Base-by-base conservation (phyloP, 306 rosid species). In the Dryas octopetala region DNA sequence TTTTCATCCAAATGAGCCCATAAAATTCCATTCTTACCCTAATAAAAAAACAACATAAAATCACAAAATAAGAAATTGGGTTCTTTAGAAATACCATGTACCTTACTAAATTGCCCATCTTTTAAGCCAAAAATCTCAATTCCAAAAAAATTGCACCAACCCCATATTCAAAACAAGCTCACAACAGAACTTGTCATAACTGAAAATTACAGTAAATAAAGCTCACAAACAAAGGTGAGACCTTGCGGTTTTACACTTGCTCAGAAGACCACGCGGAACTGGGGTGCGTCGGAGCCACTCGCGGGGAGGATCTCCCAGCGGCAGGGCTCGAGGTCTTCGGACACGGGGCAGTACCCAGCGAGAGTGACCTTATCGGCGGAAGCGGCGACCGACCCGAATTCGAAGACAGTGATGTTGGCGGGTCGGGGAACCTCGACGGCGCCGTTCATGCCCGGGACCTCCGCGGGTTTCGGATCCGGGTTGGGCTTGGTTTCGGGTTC, bases 301-400 rank as follows among this genome's bases (percentile, higher is more conserved):
- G 98, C 97, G 13, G 98, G 93, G 44, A 89, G 78, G 63, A 95
- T 86, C 85, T 91, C 97, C 97, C 98, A 95, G 53, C 97, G 97
- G 89, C 98, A 95, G 12, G 98, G 98, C 75, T 95, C 96, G 66
- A 95, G 96, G 4, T 95, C 97, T 48, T 95, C 98, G 66, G 98
- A 91, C 75, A 95, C 97, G 8, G 98, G 92, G 78, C 98, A 95
- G 72, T 82, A 90, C 2, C 98, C 98, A 15, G 96, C 91, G 19
- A 95, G 92, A 0, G 97, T 91, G 61, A 95, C 97, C 82, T 81
- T 90, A 76, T 95, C 98, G 62, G 78, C 78, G 0, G 97, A 77
- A 4, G 91, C 86, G 40, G 89, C 91, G 7, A 90, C 91, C 1
- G 96, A 90, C 8, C 97, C 98, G 73, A 95, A 95, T 73, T 91